Conservation (phyloP, 352 stramenopile species). For the Phytophthora chlamydospora region DNA sequence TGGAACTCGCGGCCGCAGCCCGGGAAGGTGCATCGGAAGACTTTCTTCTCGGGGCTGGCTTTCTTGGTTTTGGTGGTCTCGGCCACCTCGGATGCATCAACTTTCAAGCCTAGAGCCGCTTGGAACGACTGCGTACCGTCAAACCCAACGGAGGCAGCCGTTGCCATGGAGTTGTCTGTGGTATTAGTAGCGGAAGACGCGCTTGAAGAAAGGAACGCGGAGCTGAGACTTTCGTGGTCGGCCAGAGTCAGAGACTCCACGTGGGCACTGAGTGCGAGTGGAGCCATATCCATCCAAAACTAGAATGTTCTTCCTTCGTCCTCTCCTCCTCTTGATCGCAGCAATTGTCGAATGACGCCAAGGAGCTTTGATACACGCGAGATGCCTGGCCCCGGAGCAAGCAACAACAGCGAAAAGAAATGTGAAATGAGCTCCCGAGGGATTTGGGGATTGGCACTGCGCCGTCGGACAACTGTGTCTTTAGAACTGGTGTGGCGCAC, state of each 20-base stretch:
- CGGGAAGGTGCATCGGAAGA: constrained; percentile 58
- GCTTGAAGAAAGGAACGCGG: neutral
- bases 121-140: too few species aligned
- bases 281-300: constrained; percentile 21
- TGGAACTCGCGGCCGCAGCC: constrained; percentile 63
- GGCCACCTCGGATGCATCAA: neutral
- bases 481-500: too few species aligned
- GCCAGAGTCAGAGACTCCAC: constrained; percentile 26
- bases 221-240: constrained; percentile 10
- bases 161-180: neutral
- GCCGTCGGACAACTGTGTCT: constrained; percentile 24
- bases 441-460: constrained; percentile 10
- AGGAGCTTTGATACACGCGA: constrained; percentile 9
- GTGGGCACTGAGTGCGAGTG: constrained; percentile 26
- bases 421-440: constrained; percentile 3
- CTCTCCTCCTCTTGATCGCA: neutral
- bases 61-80: constrained; percentile 2
- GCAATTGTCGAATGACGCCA: constrained; percentile 21
- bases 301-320: neutral
- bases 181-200: neutral
- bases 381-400: constrained; percentile 2
- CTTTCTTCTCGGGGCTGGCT: constrained; percentile 10
- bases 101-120: too few species aligned
- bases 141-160: neutral
- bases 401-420: constrained; percentile 20